Base-by-base conservation (phyloP, 2,329 filamentous ascomycete genomes). In the Neonectria neomacrospora region DNA sequence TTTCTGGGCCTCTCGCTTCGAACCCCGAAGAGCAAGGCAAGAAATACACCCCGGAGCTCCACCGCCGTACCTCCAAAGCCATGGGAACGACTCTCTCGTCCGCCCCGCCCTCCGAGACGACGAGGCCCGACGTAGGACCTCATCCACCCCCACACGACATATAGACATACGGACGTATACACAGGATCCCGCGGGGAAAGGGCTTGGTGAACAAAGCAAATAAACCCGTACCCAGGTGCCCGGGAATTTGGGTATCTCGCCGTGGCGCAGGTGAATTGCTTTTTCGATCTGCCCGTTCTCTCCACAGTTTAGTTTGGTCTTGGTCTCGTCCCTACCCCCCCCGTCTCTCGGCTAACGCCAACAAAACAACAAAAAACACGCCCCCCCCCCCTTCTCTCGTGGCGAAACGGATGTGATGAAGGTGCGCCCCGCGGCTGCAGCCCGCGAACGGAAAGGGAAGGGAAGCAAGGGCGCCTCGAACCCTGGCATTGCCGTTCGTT, bases 271-370 rank as follows among this genome's bases (percentile, higher is more conserved):
- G 48, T 41, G 51, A 54, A 39, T 67, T 66, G 56, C 59, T 69
- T 71, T 72, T 62, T 67, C 66, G 67, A 71, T 72, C 70, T 72
- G 53, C 64, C 66, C 66, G 66, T 60, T 37, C 37, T 41, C 68
- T 67, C 69, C 67, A 64, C 67, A 64, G 37, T 37, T 18, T 20
- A 5, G 37, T 18, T 18, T 30, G 16, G 10, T n/a, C 23, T 18
- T 10, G 23, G 47, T 14, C n/a, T 28, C 16, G 12, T 32, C n/a
- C 20, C 20, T n/a, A 8, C 23, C 28, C 45, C 11, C 16, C 26
- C 9, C 10, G 16, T 11, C 26, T n/a, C 47, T 30, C 30, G 30
- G n/a, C 48, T 37, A 37, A 16, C 34, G 14, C 34, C 14, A 37
- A 37, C 34, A n/a, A 37, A 37, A 37, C 34, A n/a, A 16, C 2